Evolutionary conservation across 2,329 filamentous ascomycete genomes (phyloP), one percentile per base, ranked within the genome.

Genomic region (Xylariaceae sp.): DNA sequence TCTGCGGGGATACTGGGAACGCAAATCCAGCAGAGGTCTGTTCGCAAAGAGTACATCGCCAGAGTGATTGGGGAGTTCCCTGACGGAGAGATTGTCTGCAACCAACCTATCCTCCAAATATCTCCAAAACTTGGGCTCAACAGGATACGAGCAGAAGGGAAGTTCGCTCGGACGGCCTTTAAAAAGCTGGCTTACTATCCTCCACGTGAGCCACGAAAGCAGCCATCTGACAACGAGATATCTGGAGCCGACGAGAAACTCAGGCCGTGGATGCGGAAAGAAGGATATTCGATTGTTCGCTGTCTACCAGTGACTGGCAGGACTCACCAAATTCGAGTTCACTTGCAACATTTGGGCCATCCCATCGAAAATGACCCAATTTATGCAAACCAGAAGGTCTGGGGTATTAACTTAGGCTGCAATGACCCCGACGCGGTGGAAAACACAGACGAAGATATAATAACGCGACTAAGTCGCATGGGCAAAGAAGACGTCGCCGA

Each of bases 291-390:
- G 31, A 90, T 99, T 60, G 91, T 99, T 12, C 87, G 94, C 63
- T 97, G 94, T 69, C 80, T 95, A 54, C 94, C 94, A 0, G 82
- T 97, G 31, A 99, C 94, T 0, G 94, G 94, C 0, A 83, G 94
- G 49, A 99, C 94, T 9, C 94, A 99, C 67, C 94, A 99, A 70
- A 81, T 99, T 47, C 85, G 94, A 35, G 94, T 99, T 19, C 94
- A 99, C 67, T 79, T 99, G 12, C 94, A 99, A 68, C 95, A 89
- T 70, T 77, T 99, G 3, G 94, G 94, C 1, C 88, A 97, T 68
- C 94, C 94, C 1, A 97, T 99, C 63, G 86, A 90, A 60, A 99
- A 99, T 70, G 94, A 99, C 68, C 94, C 94, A 6, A 97, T 99
- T 64, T 99, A 99, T 71, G 91, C 89, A 65, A 99, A 99, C 68